Percentiles rank a stretch among this genome's conserved stretches.
phyloP scores from a whole-genome alignment of 2,329 filamentous ascomycete genomes.

The Colletotrichum phormii region DNA sequence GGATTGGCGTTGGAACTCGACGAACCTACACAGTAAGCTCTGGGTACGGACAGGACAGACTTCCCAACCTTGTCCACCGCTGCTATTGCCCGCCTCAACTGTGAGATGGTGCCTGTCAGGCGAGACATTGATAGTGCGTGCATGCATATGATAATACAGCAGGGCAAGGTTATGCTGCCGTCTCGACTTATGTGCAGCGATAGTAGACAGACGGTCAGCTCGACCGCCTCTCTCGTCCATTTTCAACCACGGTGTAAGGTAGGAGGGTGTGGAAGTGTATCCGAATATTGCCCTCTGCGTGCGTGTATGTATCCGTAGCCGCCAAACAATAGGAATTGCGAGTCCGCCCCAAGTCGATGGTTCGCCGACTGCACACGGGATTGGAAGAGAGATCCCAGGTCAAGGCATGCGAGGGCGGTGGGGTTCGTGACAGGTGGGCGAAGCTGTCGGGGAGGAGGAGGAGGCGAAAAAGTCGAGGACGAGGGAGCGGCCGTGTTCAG shows the following conservation, averaged over 20 bases:
- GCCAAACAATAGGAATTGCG: conserved; percentile 6
- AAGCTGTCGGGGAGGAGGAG: neutral
- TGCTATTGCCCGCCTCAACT: conserved; percentile 23
- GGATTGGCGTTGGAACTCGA: conserved; percentile 26
- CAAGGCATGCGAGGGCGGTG: conserved; percentile 15
- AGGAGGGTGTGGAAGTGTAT: neutral
- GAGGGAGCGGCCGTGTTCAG: conserved; percentile 9
- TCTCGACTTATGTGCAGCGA: neutral
- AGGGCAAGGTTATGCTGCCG: neutral
- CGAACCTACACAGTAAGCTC: conserved; percentile 29
- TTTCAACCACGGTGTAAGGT: neutral
- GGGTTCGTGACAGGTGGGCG: neutral
- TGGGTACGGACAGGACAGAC: neutral
- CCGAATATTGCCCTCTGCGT: neutral
- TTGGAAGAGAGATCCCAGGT: conserved; percentile 6
- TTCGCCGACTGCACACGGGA: conserved; percentile 8
- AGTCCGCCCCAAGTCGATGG: conserved; percentile 25
- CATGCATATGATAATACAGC: neutral
- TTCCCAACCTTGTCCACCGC: conserved; percentile 19
- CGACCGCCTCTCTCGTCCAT: neutral
- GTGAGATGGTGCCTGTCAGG: conserved; percentile 9
- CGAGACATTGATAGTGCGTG: neutral
- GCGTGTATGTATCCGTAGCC: neutral
- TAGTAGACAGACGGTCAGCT: conserved; percentile 15
- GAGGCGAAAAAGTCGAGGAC: conserved; percentile 15